Evolutionary conservation across 768 basidiomycete species (phyloP), one percentile per base, ranked within the genome.

Genomic region (Leccinum variicolor): DNA sequence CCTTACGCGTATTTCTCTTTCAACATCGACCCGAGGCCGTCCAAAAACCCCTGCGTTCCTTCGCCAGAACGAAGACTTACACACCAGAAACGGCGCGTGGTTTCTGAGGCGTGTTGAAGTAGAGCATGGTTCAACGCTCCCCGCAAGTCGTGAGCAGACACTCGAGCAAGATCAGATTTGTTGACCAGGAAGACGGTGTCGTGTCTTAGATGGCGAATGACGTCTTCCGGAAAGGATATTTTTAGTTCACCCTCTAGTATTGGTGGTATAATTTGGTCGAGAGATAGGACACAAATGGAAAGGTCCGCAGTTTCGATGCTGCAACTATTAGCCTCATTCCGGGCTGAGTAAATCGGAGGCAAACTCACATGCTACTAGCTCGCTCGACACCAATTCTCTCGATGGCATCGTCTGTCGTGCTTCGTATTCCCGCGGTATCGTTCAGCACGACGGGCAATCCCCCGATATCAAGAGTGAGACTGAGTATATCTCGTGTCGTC

Each of bases 401-500:
- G 2, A 95, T 87, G 3, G 82, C 64, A 54, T 74, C 68, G 61
- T 93, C 86, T 8, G 81, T 73, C 0, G 89, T 86, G 55, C 76
- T 72, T 28, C 94, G 79, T 13, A 96, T 73, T 1, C 94, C 94
- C 3, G 94, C 94, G 0, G 94, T 96, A 68, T 97, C 94, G 1
- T 86, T 81, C 13, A 94, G 78, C 25, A 89, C 77, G 5, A 95
- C 81, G 0, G 92, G 93, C 31, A 93, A 74, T 0, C 94, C 94
- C 10, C 85, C 90, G n/a, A 95, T 86, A 69, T 97, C 92, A 1
- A 97, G 79, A 0, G 91, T 87, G 17, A 94, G 76, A 62, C 91
- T 89, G 2, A 97, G 78, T 9, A 95, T 81, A 65, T 96, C 94
- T 25, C 94, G 80, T 5, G 94, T 97, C 2, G 94, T 97, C 0